Evolutionary conservation across 768 basidiomycete species (phyloP).

Genomic region (Tulasnella sp.): DNA sequence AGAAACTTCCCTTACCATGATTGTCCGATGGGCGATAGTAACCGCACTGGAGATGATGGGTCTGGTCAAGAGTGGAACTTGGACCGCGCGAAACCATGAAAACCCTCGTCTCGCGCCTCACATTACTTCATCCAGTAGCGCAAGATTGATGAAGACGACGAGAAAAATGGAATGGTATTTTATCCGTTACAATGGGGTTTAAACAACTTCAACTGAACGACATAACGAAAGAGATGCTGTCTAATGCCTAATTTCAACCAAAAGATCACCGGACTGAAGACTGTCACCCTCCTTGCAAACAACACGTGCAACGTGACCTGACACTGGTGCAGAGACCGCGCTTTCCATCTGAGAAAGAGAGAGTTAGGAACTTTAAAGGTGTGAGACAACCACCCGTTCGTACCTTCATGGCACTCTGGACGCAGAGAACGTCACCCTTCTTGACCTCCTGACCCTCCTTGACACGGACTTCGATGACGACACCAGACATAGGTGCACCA

Average conservation of each 20-base stretch:
- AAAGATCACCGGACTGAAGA: constrained; percentile 89
- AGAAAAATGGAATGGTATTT: not conserved
- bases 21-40: not conserved
- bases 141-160: not conserved
- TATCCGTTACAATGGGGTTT: not conserved
- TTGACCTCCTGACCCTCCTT: constrained; percentile 97
- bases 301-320: constrained; percentile 92
- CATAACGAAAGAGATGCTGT: constrained; percentile 20
- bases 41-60: constrained; percentile 11
- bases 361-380: constrained; percentile 33
- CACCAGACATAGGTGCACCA: constrained; percentile 96
- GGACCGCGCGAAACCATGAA: not conserved
- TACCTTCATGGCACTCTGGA: constrained; percentile 96
- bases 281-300: constrained; percentile 91
- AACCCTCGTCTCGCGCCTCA: constrained; percentile 9
- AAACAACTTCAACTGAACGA: not conserved
- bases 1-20: not conserved
- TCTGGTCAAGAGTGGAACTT: constrained; percentile 10
- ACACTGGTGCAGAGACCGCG: constrained; percentile 92
- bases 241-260: constrained; percentile 75
- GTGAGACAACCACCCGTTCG: constrained; percentile 34
- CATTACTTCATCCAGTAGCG: not conserved
- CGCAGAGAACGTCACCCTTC: constrained; percentile 95
- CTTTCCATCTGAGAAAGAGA: constrained; percentile 80
- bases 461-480: constrained; percentile 95